Evolutionary conservation across 1,284 basidiomycete genomes (phyloP).

Genomic region (Moesziomyces sp.): DNA sequence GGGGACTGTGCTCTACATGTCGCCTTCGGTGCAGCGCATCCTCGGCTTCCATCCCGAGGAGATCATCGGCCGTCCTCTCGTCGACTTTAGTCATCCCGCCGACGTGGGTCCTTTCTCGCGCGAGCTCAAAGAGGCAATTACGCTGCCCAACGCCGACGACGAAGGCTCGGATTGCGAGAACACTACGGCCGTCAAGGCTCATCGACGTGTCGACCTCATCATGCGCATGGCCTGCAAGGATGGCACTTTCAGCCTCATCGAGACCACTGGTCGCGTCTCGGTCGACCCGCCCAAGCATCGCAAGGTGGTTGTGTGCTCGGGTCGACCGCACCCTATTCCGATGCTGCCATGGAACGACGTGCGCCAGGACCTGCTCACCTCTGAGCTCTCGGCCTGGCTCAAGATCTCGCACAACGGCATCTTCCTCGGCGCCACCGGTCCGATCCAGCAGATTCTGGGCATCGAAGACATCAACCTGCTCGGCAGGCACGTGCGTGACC

Average conservation of each 20-base stretch:
- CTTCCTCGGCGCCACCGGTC: conserved; percentile 45
- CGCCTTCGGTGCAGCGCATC: conserved; percentile 70
- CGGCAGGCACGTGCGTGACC: conserved; percentile 41
- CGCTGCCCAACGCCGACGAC: conserved; percentile 21
- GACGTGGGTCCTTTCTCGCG: conserved; percentile 90
- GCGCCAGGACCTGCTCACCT: conserved; percentile 24
- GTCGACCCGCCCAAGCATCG: conserved; percentile 50
- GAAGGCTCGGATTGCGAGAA: conserved; percentile 23
- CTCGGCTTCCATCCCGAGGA: conserved; percentile 73
- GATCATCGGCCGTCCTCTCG: conserved; percentile 80
- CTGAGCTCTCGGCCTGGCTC: conserved; percentile 40
- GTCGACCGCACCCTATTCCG: conserved; percentile 44
- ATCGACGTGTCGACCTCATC: conserved; percentile 41
- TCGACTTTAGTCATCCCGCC: conserved; percentile 83
- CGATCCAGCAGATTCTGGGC: conserved; percentile 41
- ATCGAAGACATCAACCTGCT: conserved; percentile 45
- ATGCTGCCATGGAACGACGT: conserved; percentile 52
- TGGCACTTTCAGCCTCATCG: conserved; percentile 42
- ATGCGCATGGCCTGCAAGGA: conserved; percentile 48
- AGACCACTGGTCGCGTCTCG: conserved; percentile 44
- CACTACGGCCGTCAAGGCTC: conserved; percentile 27
- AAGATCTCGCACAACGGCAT: conserved; percentile 52
- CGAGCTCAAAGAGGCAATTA: conserved; percentile 81
- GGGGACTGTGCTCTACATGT: conserved; percentile 89
- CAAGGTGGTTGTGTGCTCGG: conserved; percentile 49